A percentile compares a stretch with the other conserved stretches of the same genome.
These are phyloP conservation scores for Plasmodium inui DNA, from an alignment of 169 alveolate genomes.

Conservation along the genomic window DNA sequence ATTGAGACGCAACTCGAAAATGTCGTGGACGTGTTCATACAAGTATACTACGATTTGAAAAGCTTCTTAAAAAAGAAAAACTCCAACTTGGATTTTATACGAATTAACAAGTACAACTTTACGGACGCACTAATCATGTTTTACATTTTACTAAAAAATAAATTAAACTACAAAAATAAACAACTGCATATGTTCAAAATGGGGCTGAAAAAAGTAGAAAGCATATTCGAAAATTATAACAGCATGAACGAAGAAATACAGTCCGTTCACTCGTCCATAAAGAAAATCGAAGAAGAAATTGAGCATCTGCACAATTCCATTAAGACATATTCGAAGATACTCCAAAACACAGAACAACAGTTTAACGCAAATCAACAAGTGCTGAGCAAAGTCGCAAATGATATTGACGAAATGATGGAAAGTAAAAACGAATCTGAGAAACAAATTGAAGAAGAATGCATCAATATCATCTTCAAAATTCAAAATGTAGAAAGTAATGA, in stretches of 20 bases:
- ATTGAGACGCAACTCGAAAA: constrained; percentile 46
- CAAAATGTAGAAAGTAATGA: constrained; percentile 68
- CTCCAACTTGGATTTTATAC: constrained; percentile 3
- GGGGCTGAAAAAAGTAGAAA: constrained; percentile 58
- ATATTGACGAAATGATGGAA: constrained; percentile 68
- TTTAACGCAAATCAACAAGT: constrained; percentile 26
- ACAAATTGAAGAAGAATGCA: constrained; percentile 68
- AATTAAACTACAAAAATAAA: constrained; percentile 67
- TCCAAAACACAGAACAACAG: constrained; percentile 20
- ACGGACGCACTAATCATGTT: constrained; percentile 48
- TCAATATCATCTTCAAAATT: constrained; percentile 53
- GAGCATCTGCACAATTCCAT: constrained; percentile 14
- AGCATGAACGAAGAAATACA: constrained; percentile 52
- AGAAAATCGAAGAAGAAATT: neutral
- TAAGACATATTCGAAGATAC: constrained; percentile 16
- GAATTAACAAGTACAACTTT: constrained; percentile 55
- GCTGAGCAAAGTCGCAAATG: constrained; percentile 30
- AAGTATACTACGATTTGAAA: constrained; percentile 64
- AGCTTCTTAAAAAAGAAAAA: constrained; percentile 4
- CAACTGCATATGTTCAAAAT: constrained; percentile 64
- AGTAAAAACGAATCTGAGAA: constrained; percentile 59
- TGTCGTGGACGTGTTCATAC: constrained; percentile 40
- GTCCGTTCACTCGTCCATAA: constrained; percentile 2
- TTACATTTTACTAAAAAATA: constrained; percentile 58
- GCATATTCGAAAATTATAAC: constrained; percentile 47